Evolutionary conservation across 495 filamentous ascomycete genomes (phyloP).

Genomic region (Neurospora sp.): DNA sequence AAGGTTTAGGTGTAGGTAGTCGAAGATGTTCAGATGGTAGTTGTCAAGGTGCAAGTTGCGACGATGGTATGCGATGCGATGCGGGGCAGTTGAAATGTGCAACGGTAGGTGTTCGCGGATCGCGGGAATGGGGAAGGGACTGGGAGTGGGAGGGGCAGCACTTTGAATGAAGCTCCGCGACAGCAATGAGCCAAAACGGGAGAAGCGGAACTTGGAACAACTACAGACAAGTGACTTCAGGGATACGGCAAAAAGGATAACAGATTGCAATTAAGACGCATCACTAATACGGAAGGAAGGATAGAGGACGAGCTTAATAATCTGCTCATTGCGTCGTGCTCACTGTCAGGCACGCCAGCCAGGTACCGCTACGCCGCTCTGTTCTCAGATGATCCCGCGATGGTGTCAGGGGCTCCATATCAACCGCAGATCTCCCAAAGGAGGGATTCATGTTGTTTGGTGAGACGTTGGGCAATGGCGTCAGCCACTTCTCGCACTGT

Average conservation of each 20-base stretch:
- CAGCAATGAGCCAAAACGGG: neutral
- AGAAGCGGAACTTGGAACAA: neutral
- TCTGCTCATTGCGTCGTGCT: slow-evolving; percentile 2
- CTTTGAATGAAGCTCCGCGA: neutral
- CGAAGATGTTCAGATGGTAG: neutral
- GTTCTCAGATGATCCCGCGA: neutral
- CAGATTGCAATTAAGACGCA: neutral
- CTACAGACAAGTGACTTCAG: neutral
- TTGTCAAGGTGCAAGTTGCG: neutral
- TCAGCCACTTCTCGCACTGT: neutral
- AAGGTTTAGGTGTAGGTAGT: neutral
- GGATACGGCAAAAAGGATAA: neutral
- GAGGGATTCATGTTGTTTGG: neutral
- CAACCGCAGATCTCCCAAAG: neutral
- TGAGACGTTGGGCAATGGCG: neutral
- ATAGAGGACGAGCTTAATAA: neutral
- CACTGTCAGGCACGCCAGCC: neutral
- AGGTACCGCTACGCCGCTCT: neutral
- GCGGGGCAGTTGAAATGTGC: neutral
- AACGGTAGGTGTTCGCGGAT: neutral
- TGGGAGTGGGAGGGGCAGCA: neutral
- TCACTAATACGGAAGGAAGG: neutral
- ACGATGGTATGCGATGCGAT: neutral
- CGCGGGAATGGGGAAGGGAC: neutral
- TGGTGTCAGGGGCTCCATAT: neutral